These are phyloP conservation scores for Dovyalis caffra DNA, from an alignment of 345 rosid genomes.

Conservation along the genomic window DNA sequence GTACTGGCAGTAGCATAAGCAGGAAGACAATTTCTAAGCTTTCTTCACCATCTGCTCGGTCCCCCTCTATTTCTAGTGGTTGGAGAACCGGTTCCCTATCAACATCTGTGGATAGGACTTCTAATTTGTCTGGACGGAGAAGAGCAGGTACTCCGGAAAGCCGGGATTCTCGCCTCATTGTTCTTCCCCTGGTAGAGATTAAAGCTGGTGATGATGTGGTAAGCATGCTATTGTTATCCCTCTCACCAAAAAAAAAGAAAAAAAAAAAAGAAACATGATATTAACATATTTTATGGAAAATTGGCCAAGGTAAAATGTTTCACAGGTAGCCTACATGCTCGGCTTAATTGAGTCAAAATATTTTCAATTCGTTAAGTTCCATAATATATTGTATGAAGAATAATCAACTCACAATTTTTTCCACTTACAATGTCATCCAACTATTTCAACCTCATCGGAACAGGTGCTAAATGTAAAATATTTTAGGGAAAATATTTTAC, in stretches of 20 bases:
- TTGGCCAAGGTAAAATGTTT: not conserved
- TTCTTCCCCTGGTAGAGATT: constrained; percentile 90
- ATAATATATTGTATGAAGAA: no score
- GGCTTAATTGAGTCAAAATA: not conserved
- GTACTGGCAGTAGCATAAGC: constrained; percentile 53
- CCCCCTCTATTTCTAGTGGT: constrained; percentile 71
- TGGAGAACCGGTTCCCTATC: constrained; percentile 58
- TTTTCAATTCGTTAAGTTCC: not conserved
- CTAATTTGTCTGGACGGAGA: constrained; percentile 67
- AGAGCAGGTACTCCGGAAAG: constrained; percentile 63
- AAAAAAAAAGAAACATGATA: no score
- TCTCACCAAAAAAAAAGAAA: no score
- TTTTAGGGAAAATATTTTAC: not conserved
- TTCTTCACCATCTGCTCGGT: constrained; percentile 61
- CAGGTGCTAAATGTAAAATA: not conserved
- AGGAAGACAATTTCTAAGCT: constrained; percentile 56
- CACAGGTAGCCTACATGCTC: not conserved
- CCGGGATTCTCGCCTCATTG: constrained; percentile 69
- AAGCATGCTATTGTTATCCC: constrained; percentile 26
- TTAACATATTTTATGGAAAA: no score
- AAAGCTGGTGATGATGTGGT: constrained; percentile 97
- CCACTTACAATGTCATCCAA: not conserved
- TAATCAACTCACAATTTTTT: not conserved
- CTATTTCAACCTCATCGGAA: not conserved
- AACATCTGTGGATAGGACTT: constrained; percentile 60